Base-by-base conservation (phyloP, 108 stramenopile genomes). In the Nitzschia sp. region DNA sequence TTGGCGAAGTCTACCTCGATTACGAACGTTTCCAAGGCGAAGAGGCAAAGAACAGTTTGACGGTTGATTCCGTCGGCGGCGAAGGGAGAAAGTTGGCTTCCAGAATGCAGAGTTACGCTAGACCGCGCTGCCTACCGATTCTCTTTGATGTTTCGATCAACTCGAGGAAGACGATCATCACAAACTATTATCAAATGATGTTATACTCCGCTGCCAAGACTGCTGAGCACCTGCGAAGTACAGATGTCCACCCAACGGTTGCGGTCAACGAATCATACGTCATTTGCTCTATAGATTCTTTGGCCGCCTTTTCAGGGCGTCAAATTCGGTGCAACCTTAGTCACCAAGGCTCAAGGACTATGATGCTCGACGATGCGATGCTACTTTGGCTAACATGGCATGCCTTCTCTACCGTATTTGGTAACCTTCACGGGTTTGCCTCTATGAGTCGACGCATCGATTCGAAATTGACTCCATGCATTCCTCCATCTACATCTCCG, bases 1-100 rank as follows among this genome's bases (percentile, higher is more conserved):
- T 85, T n/a, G 89, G 90, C 58, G 89, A 92, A 64, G 86, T 90
- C 1, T 66, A 68, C 15, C 56, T 90, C 34, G 95, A 96, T 70
- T 81, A 83, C 53, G 47, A 71, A 8, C 78, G 94, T 18, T 91
- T 95, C 71, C 63, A 61, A 27, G 82, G 70, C 2, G 59, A 64
- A 3, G 72, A 76, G 53, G 79, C 85, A 17, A 68, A 59, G 1
- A 82, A 89, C 58, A 66, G 71, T 35, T 65, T 96, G 23, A 87
- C 76, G 1, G 76, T 91, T 1, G 80, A 85, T 26, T 57, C 72
- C 3, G 42, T 36, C 13, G 76, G 77, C 27, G 64, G 77, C n/a
- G 82, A 86, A 56, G 87, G 91, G 21, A 47, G 45, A 25, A 76
- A 76, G 35, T 38, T 93, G 19, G 62, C 29, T 27, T 64, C 55